Base-by-base conservation (phyloP, 2,329 filamentous ascomycete species). In the Colletotrichum sp. region DNA sequence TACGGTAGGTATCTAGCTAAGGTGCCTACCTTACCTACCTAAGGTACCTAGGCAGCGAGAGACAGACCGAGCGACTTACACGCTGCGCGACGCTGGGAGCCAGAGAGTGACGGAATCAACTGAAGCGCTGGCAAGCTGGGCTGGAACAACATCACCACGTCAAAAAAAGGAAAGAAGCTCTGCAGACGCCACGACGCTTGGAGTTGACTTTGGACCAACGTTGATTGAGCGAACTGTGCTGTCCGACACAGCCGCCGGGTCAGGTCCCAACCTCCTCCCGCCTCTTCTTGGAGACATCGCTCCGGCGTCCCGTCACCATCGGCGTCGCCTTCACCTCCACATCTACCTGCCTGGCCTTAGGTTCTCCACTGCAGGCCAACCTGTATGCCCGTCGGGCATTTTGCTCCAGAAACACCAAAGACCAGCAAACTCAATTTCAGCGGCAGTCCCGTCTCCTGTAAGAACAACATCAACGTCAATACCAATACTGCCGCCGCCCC, bases 381-480 rank as follows among this genome's bases (percentile, higher is more conserved):
- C 26, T 57, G 52, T 26, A 57, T 14, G 24, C 13, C 57, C 21
- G 43, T 43, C 67, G 71, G 71, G 71, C 34, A 21, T 57, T 74
- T 70, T 74, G 67, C 71, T 74, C 71, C 67, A 71, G 71, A 32
- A 63, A 60, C 24, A 26, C 55, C 71, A 55, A 28, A 57, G 24
- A 28, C 39, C 28, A 73, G 43, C 24, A 48, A 73, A 70, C 55
- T 61, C 66, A 73, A 63, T 57, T 64, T 73, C 32, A 12, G 69
- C 69, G 69, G 32, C 63, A 30, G 34, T 48, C 36, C 14, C 36
- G 28, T n/a, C 28, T 28, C 28, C 24, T 61, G 9, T 39, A 39
- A 39, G 36, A 39, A 18, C 36, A 39, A 39, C 36, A 39, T 39
- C 36, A 39, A 39, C 36, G 36, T 39, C 36, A 39, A 39, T 16